Base-by-base conservation (phyloP, 208 protist species). In the Acanthamoeba triangularis region DNA sequence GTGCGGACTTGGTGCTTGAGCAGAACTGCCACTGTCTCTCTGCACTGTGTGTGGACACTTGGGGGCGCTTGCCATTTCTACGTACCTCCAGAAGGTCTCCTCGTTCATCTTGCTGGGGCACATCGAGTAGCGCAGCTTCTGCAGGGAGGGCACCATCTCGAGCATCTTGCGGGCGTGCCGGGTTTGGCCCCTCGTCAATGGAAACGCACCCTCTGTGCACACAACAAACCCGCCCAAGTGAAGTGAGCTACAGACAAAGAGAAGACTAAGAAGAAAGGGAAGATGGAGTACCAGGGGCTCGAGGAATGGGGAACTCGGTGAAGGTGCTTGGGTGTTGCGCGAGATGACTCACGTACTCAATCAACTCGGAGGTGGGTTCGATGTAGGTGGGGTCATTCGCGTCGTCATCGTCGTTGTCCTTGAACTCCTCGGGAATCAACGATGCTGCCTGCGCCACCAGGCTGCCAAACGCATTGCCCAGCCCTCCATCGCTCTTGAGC, bases 81-180 rank as follows among this genome's bases (percentile, higher is more conserved):
- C 0, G 74, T 52, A 84, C 84, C 56, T 23, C 84, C 84, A 90
- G 47, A 90, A 90, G 52, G 84, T 90, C 54, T 90, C 84, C 33
- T 90, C 84, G 35, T 67, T 59, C 84, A 90, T 90, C 54, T 67
- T 59, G 47, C 30, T 69, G 30, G 84, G 84, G 52, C 84, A 90
- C 84, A 90, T 59, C 16, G 47, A 59, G 52, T 90, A 90, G 30
- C 84, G 84, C 84, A 90, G 56, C 84, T 67, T 59, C 84, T 90
- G 84, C 54, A 90, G 52, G 6, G 47, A 41, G 25, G 84, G 84
- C 47, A 90, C 84, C 25, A 49, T 33, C 41, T 84, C 37, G n/a
- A 84, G 74, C 74, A 84, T 84, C 41, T 84, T 84, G 11, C 41
- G 74, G 13, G 74, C 74, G 74, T 84, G 74, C 28, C 41, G 30